A percentile compares a stretch with the other conserved stretches of the same genome.
Conservation (phyloP, 2,329 filamentous ascomycete genomes). For the Dothistroma pini region DNA sequence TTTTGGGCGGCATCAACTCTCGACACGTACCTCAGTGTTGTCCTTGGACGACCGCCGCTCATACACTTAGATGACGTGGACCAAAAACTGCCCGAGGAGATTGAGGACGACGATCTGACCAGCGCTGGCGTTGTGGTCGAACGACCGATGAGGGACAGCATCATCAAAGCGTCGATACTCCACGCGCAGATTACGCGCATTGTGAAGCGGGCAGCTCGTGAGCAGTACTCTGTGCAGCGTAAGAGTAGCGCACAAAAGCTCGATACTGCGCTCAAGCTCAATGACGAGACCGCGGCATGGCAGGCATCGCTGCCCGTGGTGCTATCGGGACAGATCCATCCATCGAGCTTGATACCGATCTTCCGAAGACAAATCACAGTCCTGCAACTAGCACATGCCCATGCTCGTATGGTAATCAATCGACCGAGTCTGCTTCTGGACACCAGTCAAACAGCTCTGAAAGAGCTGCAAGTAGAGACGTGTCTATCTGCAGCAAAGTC, state of each 20-base stretch:
- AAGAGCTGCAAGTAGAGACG: constrained; percentile 39
- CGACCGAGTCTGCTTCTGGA: constrained; percentile 50
- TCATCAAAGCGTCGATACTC: constrained; percentile 31
- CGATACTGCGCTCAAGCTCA: constrained; percentile 39
- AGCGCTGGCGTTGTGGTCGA: constrained; percentile 6
- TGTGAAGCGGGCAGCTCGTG: constrained; percentile 29
- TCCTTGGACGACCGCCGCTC: constrained; percentile 38
- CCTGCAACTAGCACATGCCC: constrained; percentile 52
- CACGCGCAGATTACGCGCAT: constrained; percentile 32
- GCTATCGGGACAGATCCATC: constrained; percentile 43
- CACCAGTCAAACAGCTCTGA: constrained; percentile 17
- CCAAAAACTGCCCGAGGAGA: constrained; percentile 26
- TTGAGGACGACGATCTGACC: constrained; percentile 33
- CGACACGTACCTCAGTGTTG: constrained; percentile 40
- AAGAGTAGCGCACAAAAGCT: constrained; percentile 24
- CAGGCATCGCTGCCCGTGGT: constrained; percentile 44
- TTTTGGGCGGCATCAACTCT: constrained; percentile 41
- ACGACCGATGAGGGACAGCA: constrained; percentile 29
- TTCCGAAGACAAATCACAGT: constrained; percentile 54
- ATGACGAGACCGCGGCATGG: constrained; percentile 44
- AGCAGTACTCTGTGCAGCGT: constrained; percentile 25
- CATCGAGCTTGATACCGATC: constrained; percentile 46
- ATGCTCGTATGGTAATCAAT: constrained; percentile 55
- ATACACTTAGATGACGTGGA: constrained; percentile 36
- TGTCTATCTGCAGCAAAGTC: constrained; percentile 49